phyloP scores from a whole-genome alignment of 441 rosid genomes.

The Syzygium syzygioides region DNA sequence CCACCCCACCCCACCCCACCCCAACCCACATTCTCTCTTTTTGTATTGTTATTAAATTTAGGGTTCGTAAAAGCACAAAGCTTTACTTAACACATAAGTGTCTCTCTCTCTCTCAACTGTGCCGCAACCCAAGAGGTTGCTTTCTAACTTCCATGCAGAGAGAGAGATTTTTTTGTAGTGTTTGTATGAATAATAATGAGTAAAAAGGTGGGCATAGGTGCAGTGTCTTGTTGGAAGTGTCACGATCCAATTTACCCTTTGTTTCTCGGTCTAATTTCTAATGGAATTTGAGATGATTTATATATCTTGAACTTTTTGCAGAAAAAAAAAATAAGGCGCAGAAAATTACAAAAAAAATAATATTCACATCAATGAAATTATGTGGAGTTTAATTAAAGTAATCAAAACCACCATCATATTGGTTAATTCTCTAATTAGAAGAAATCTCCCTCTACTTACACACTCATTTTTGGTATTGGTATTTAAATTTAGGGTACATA shows the following conservation, averaged over 20 bases:
- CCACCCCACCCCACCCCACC: background rate
- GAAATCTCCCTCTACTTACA: background rate
- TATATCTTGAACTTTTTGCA: background rate
- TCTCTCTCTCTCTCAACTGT: background rate
- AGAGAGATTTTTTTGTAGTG: background rate
- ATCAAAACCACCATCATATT: background rate
- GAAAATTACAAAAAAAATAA: background rate
- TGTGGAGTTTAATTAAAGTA: background rate
- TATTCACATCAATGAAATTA: background rate
- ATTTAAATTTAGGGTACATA: background rate
- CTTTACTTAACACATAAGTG: background rate
- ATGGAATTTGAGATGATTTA: background rate
- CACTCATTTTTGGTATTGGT: background rate
- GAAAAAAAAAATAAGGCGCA: background rate
- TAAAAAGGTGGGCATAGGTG: conserved; percentile 31
- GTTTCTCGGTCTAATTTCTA: conserved; percentile 24
- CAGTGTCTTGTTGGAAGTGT: conserved; percentile 63
- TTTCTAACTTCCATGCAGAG: background rate
- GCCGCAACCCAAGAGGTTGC: background rate
- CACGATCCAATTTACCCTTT: conserved; percentile 61
- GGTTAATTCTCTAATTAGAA: background rate
- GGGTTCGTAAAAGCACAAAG: background rate
- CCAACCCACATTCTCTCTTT: background rate
- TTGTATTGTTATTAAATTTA: background rate
- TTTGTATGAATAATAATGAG: background rate